Base-by-base conservation (phyloP, 2,329 filamentous ascomycete species). In the Colletotrichum lentis region DNA sequence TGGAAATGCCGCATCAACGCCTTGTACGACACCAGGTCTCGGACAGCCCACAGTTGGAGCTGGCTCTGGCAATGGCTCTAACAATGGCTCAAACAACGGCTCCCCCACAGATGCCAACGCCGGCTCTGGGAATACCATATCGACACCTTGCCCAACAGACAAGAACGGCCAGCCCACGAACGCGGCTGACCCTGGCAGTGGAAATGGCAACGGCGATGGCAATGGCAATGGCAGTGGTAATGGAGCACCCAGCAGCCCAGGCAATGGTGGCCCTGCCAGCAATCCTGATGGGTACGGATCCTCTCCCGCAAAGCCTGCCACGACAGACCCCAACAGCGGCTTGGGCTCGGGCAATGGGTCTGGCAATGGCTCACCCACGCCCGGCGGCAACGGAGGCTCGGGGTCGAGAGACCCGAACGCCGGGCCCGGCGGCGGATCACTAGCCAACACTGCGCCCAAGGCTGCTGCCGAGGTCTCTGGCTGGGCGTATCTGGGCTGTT, bases 401-500 rank as follows among this genome's bases (percentile, higher is more conserved):
- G 39, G 49, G 2, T 44, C 62, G 14, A 47, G 46, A 11, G 39
- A 18, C 24, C 52, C 39, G 2, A 57, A 46, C 20, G 46, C 22
- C n/a, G 55, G 22, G 8, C n/a, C 60, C 12, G 64, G 43, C n/a
- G 49, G 39, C 20, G 47, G 57, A 6, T 41, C 50, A 39, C 50
- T 62, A 16, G 62, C 59, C 24, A 50, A 50, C 8, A 27, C 10
- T 24, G 43, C 22, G 22, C 20, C 62, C n/a, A 64, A 58, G 4
- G 27, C 58, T 55, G 47, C 50, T 41, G 16, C 52, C 1, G 56
- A 68, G 1, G 64, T 62, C 6, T 59, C 55, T 39, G 71, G 67
- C 39, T 78, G 76, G 76, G 67, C 44, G 14, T 73, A 77, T 59
- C 43, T 78, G 11, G 77, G 77, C 18, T 78, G 77, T 61, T 77